Conservation (phyloP, 345 rosid genomes). For the Citrus inodora region DNA sequence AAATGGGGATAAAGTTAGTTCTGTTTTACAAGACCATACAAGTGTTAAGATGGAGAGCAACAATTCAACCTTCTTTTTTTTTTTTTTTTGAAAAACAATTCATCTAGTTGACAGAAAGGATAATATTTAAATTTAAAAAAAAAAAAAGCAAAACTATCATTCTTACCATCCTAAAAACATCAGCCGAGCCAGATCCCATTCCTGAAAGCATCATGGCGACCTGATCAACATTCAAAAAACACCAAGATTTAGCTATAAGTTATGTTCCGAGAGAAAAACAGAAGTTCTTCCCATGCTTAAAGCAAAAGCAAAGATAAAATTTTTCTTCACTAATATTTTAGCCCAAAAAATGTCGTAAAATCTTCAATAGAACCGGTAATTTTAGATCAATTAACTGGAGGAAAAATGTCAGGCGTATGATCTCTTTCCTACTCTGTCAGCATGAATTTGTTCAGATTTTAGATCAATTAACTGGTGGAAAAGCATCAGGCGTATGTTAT, state of each 20-base stretch:
- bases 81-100: background rate
- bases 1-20: background rate
- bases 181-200: slow-evolving; percentile 72
- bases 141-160: background rate
- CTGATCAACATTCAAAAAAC: slow-evolving; percentile 41
- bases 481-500: background rate
- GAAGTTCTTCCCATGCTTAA: background rate
- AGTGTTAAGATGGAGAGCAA: background rate
- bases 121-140: background rate
- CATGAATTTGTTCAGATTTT: background rate
- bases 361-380: background rate
- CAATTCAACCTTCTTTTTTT: background rate
- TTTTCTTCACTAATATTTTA: background rate
- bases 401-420: background rate
- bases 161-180: slow-evolving; percentile 90
- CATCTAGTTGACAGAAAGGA: background rate
- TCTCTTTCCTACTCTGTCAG: background rate
- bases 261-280: background rate
- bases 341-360: background rate
- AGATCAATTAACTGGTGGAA: too few species aligned
- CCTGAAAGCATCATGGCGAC: slow-evolving; percentile 97
- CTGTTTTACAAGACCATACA: background rate
- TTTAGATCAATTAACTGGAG: background rate
- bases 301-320: background rate
- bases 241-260: background rate